Conservation (phyloP, 257 asterid species). For the Hygrophila difformis region DNA sequence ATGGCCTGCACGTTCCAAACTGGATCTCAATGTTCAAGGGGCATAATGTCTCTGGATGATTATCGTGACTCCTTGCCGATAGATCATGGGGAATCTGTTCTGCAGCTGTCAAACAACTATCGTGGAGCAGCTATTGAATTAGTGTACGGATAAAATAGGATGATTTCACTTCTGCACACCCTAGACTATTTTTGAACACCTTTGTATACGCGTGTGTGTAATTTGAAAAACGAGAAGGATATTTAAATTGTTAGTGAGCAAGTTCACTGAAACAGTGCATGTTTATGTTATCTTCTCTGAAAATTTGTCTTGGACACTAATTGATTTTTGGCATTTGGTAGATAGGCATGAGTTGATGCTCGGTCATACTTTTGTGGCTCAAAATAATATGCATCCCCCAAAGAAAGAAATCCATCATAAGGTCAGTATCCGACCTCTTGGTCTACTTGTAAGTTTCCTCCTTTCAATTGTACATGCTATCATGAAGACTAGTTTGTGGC, state of each 20-base stretch:
- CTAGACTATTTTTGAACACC: too few relatives aligned
- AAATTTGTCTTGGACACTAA: slow-evolving; percentile 2
- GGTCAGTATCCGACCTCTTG: slow-evolving; percentile 34
- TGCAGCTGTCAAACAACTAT: neutral
- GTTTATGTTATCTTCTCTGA: slow-evolving; percentile 2
- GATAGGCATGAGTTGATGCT: slow-evolving; percentile 82
- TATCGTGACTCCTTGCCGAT: neutral
- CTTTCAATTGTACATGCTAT: neutral
- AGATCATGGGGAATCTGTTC: neutral
- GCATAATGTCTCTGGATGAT: neutral
- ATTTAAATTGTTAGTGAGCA: neutral
- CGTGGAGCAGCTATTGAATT: too few relatives aligned
- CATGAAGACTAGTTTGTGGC: neutral
- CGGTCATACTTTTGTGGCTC: slow-evolving; percentile 60
- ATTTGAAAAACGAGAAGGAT: too few relatives aligned
- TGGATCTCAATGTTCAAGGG: neutral
- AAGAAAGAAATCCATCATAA: slow-evolving; percentile 68
- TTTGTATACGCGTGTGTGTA: neutral
- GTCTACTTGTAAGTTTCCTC: neutral
- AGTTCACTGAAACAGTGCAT: neutral
- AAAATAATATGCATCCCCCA: slow-evolving; percentile 49
- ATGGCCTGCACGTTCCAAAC: neutral
- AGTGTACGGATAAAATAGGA: too few relatives aligned
- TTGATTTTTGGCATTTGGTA: slow-evolving; percentile 28
- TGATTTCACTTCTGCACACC: too few relatives aligned